Evolutionary conservation across 352 stramenopile genomes (phyloP).

Genomic region (Phytopythium mirpurense): DNA sequence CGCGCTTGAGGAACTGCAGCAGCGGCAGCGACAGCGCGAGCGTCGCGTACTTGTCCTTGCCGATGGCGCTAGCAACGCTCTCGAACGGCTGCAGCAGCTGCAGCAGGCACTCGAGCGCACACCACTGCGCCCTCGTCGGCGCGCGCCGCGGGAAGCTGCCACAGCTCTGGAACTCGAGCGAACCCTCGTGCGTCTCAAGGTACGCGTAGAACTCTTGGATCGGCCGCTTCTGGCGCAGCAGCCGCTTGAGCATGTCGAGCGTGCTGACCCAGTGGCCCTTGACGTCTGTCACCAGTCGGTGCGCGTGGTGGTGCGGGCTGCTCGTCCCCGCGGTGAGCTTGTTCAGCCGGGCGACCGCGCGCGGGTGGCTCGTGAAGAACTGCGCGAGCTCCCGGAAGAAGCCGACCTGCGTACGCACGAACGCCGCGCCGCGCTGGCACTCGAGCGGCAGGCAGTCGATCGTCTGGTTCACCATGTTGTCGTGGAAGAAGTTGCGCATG

Average conservation of each 20-base stretch:
- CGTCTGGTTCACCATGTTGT: constrained; percentile 37
- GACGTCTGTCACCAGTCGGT: constrained; percentile 32
- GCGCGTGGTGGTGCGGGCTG: constrained; percentile 27
- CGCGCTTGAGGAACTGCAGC: constrained; percentile 39
- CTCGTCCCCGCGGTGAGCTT: constrained; percentile 28
- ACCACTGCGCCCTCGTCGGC: constrained; percentile 31
- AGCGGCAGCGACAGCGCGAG: constrained; percentile 33
- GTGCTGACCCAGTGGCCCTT: constrained; percentile 42
- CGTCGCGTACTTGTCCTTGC: constrained; percentile 37
- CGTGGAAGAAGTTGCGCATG: constrained; percentile 35
- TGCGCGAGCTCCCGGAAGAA: constrained; percentile 38
- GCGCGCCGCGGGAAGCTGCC: constrained; percentile 15
- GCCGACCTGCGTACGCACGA: constrained; percentile 25
- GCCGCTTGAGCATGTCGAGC: constrained; percentile 40
- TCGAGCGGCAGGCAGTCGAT: constrained; percentile 25
- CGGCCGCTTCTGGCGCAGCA: constrained; percentile 32
- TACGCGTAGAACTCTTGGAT: constrained; percentile 48
- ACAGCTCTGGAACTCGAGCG: constrained; percentile 24
- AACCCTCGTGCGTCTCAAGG: constrained; percentile 29
- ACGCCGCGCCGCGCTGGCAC: constrained; percentile 29
- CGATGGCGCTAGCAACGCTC: constrained; percentile 33
- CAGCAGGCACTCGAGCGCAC: constrained; percentile 33
- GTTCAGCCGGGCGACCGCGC: constrained; percentile 28
- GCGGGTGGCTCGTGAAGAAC: constrained; percentile 42
- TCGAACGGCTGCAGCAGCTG: constrained; percentile 41